phyloP scores from a whole-genome alignment of 2,329 filamentous ascomycete species.

The Fusarium verticillioides region DNA sequence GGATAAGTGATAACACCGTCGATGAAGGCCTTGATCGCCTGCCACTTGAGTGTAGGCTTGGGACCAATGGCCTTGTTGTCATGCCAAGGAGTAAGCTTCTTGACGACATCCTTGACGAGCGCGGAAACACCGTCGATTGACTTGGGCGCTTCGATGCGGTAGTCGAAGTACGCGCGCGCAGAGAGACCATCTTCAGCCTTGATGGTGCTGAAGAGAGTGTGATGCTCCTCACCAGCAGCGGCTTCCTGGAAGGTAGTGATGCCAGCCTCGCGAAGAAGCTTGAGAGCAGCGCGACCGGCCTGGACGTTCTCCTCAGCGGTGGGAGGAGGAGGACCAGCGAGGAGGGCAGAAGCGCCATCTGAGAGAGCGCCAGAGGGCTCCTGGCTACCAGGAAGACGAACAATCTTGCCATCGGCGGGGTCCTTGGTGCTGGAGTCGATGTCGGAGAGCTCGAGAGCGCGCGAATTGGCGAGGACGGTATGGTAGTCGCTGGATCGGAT shows the following conservation, averaged over 20 bases:
- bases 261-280: constrained; percentile 42
- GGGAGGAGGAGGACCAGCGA: constrained; percentile 35
- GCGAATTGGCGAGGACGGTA: constrained; percentile 40
- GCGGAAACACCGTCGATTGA: constrained; percentile 8
- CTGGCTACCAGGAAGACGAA: constrained; percentile 39
- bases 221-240: constrained; percentile 18
- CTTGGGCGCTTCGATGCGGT: constrained; percentile 39
- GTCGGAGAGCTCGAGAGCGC: constrained; percentile 37
- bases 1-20: constrained; percentile 46
- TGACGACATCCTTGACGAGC: constrained; percentile 26
- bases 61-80: constrained; percentile 25
- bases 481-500: constrained; percentile 43
- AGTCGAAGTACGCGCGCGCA: constrained; percentile 45
- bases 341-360: constrained; percentile 35
- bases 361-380: constrained; percentile 43
- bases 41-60: constrained; percentile 43
- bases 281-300: constrained; percentile 40
- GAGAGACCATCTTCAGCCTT: constrained; percentile 35
- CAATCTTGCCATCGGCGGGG: constrained; percentile 38
- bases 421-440: constrained; percentile 38
- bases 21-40: constrained; percentile 44
- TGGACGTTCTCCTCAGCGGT: constrained; percentile 34
- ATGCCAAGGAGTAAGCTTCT: constrained; percentile 12
- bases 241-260: constrained; percentile 46
- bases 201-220: constrained; percentile 33